These are phyloP conservation scores for Barnettozyma salicaria DNA, from an alignment of 805 yeast genomes.

Conservation along the genomic window DNA sequence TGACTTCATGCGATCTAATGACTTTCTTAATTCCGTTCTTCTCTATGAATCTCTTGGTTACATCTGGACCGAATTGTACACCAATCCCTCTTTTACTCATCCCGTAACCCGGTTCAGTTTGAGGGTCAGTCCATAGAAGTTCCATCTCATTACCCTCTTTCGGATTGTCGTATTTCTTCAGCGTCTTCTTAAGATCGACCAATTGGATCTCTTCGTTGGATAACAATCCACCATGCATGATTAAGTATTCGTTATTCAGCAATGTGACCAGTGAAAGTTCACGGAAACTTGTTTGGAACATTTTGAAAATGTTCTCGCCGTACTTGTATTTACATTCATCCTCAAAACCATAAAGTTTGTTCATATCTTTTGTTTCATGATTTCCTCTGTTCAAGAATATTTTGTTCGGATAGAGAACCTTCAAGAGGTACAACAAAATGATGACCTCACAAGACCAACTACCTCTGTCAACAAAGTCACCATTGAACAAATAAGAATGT, in stretches of 20 bases:
- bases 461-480: constrained; percentile 97
- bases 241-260: constrained; percentile 70
- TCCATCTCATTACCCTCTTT: constrained; percentile 94
- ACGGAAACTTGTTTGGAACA: constrained; percentile 82
- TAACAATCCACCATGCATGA: constrained; percentile 95
- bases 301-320: constrained; percentile 67
- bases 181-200: constrained; percentile 64
- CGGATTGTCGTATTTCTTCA: constrained; percentile 83
- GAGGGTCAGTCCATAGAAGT: constrained; percentile 96
- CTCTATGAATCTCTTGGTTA: constrained; percentile 73
- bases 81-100: constrained; percentile 95
- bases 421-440: constrained; percentile 66
- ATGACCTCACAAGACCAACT: constrained; percentile 99
- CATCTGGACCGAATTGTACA: constrained; percentile 93
- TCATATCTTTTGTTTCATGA: constrained; percentile 96
- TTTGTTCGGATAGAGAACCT: constrained; percentile 64
- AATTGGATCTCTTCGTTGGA: constrained; percentile 67
- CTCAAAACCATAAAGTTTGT: constrained; percentile 91
- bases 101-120: constrained; percentile 65
- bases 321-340: constrained; percentile 94
- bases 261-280: constrained; percentile 81
- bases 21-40: constrained; percentile 68
- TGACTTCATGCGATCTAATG: constrained; percentile 91
- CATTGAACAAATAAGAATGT: constrained; percentile 85
- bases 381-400: constrained; percentile 87